phyloP scores from a whole-genome alignment of 768 basidiomycete species.

The Royoungia palumana region DNA sequence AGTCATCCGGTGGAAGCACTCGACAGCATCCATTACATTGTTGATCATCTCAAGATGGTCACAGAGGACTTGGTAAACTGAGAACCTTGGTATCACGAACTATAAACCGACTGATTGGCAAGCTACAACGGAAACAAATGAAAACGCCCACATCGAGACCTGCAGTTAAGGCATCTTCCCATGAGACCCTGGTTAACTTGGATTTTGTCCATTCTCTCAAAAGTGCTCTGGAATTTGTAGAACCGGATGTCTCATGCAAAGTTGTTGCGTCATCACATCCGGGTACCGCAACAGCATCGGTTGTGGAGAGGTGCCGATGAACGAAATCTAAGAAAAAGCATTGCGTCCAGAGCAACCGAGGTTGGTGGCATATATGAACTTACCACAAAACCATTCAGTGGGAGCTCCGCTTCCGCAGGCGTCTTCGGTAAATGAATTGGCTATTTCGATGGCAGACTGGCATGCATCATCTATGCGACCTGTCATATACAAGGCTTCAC shows the following conservation, averaged over 20 bases:
- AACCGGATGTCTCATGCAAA: background rate
- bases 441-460: background rate
- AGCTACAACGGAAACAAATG: background rate
- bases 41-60: background rate
- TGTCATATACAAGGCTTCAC: background rate
- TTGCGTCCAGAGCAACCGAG: background rate
- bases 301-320: background rate
- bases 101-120: background rate
- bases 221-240: background rate
- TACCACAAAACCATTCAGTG: background rate
- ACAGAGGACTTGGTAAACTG: background rate
- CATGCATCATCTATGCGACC: background rate
- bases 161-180: background rate
- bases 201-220: background rate
- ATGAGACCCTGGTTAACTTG: background rate
- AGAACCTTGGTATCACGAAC: background rate
- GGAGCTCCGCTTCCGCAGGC: background rate
- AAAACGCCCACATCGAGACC: background rate
- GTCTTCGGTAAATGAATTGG: background rate
- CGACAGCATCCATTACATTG: background rate
- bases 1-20: constrained; percentile 4
- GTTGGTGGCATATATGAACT: background rate
- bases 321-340: background rate
- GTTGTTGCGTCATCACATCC: background rate
- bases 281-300: background rate